Percentiles rank a stretch among this genome's conserved stretches.
These are phyloP conservation scores for Neodidymelliopsis sp. DNA, from an alignment of 2,329 filamentous ascomycete species.

Conservation along the genomic window DNA sequence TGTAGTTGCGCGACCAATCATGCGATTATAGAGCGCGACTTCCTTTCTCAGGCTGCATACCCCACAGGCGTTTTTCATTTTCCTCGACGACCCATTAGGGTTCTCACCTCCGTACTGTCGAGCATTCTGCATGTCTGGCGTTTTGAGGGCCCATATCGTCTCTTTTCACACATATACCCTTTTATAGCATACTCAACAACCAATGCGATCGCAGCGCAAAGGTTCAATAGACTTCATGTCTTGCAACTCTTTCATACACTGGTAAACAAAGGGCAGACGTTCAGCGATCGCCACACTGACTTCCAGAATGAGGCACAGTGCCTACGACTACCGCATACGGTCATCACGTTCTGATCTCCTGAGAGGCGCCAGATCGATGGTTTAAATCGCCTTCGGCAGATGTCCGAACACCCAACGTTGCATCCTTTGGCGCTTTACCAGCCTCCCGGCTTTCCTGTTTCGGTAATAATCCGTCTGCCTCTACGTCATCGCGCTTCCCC, in stretches of 20 bases:
- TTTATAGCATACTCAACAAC: slow-evolving; percentile 2
- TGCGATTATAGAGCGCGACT: too few species aligned
- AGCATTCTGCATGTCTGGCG: slow-evolving; percentile 5
- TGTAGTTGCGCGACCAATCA: slow-evolving; percentile 34
- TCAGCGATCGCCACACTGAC: slow-evolving; percentile 1
- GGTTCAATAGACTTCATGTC: neutral
- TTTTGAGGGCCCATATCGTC: neutral
- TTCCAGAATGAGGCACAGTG: neutral
- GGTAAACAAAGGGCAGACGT: too few species aligned
- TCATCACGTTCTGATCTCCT: neutral
- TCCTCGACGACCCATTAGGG: neutral
- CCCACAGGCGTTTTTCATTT: neutral
- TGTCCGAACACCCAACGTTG: neutral
- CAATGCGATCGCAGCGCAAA: neutral
- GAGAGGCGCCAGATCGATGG: neutral
- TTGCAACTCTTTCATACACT: too few species aligned
- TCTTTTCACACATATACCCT: neutral
- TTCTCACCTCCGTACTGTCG: neutral
- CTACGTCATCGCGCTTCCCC: slow-evolving; percentile 5
- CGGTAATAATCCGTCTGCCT: neutral
- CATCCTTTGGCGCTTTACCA: neutral
- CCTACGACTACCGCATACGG: neutral
- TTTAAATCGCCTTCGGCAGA: neutral
- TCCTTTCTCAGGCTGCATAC: neutral
- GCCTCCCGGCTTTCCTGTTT: slow-evolving; percentile 1